Evolutionary conservation across 352 stramenopile genomes (phyloP).

Genomic region (Globisporangium solare): DNA sequence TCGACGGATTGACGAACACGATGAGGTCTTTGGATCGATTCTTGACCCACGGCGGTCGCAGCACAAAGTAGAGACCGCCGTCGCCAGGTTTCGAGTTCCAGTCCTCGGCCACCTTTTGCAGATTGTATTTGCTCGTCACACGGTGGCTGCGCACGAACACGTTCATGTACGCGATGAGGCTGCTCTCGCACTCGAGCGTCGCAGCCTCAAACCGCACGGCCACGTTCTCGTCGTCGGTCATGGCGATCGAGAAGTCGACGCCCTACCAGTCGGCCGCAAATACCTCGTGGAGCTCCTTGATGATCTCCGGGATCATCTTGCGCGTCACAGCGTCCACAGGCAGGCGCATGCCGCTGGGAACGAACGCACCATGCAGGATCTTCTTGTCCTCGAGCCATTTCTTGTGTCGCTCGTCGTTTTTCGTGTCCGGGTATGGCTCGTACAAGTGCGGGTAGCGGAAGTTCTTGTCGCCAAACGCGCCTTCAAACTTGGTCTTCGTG

Average conservation of each 20-base stretch:
- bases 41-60: conserved; percentile 53
- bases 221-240: conserved; percentile 60
- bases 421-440: conserved; percentile 56
- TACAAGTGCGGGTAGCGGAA: conserved; percentile 67
- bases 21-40: conserved; percentile 60
- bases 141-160: conserved; percentile 66
- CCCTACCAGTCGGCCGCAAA: conserved; percentile 61
- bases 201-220: conserved; percentile 49
- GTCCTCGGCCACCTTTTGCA: conserved; percentile 78
- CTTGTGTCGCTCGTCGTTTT: conserved; percentile 47
- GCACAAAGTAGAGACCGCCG: conserved; percentile 53
- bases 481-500: conserved; percentile 65
- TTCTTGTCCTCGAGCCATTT: conserved; percentile 73
- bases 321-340: conserved; percentile 55
- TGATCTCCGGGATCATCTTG: conserved; percentile 64
- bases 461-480: conserved; percentile 50
- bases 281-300: conserved; percentile 66
- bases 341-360: conserved; percentile 48
- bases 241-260: conserved; percentile 40
- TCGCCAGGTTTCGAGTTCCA: conserved; percentile 70
- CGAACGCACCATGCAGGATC: conserved; percentile 60
- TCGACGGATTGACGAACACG: conserved; percentile 22
- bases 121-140: conserved; percentile 61
- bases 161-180: conserved; percentile 81
- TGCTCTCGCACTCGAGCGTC: conserved; percentile 48